A percentile compares a stretch with the other conserved stretches of the same genome.
Conservation (phyloP, 768 basidiomycete species). For the Leucogyrophana mollusca region DNA sequence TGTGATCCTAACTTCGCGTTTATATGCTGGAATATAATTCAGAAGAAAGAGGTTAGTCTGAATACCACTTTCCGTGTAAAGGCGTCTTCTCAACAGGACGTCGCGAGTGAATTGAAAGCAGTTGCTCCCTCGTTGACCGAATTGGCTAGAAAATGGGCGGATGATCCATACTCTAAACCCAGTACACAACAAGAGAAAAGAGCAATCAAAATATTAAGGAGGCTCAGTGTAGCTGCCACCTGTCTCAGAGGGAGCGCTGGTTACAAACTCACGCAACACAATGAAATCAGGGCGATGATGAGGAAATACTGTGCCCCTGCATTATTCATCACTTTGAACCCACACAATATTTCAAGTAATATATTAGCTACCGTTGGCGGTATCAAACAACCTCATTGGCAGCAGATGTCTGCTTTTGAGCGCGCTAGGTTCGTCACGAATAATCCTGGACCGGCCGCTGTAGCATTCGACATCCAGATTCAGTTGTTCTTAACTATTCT, state of each 20-base stretch:
- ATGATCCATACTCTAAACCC: background rate
- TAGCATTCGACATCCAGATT: background rate
- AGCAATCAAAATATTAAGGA: slow-evolving; percentile 7
- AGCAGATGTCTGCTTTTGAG: background rate
- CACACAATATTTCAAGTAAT: slow-evolving; percentile 41
- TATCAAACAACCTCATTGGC: background rate
- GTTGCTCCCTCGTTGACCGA: background rate
- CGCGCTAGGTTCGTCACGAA: background rate
- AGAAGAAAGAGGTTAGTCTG: background rate
- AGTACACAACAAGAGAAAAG: background rate
- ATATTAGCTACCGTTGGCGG: background rate
- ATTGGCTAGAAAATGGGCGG: background rate
- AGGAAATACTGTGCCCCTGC: slow-evolving; percentile 33
- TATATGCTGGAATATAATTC: slow-evolving; percentile 1
- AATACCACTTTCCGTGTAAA: background rate
- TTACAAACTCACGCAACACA: slow-evolving; percentile 24
- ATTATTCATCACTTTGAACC: slow-evolving; percentile 46
- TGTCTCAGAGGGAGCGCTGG: slow-evolving; percentile 28
- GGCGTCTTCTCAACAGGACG: too few relatives aligned
- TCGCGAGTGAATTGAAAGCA: background rate
- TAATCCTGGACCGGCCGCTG: background rate
- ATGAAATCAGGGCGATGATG: slow-evolving; percentile 38
- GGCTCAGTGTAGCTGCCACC: slow-evolving; percentile 16
- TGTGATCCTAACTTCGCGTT: background rate
- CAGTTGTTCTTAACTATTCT: background rate